Evolutionary conservation across 768 basidiomycete species (phyloP).

Genomic region (Mycena vulgaris): DNA sequence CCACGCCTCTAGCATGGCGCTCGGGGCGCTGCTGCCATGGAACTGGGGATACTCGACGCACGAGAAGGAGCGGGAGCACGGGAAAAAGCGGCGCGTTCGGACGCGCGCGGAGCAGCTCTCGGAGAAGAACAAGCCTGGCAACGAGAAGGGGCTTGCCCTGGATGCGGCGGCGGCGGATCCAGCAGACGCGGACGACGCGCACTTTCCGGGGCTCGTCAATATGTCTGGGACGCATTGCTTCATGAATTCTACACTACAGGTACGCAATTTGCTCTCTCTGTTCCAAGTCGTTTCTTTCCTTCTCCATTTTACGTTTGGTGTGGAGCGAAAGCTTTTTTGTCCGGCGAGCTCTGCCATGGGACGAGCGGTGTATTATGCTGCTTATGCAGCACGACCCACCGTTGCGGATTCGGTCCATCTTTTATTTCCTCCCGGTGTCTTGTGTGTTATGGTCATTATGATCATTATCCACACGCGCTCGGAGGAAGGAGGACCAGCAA

Average conservation of each 20-base stretch:
- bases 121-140: slow-evolving; percentile 45
- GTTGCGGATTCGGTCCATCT: no score
- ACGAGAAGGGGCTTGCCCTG: slow-evolving; percentile 4
- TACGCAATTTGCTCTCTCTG: slow-evolving; percentile 43
- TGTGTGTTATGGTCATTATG: no score
- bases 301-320: not conserved
- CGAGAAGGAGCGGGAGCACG: slow-evolving; percentile 46
- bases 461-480: no score
- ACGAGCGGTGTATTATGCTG: no score
- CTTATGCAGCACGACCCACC: no score
- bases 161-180: slow-evolving; percentile 45
- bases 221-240: slow-evolving; percentile 98
- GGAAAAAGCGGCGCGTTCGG: slow-evolving; percentile 64
- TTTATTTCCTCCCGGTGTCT: no score
- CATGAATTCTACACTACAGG: slow-evolving; percentile 97
- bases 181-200: slow-evolving; percentile 55
- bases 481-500: no score
- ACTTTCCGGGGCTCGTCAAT: slow-evolving; percentile 94
- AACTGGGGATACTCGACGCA: slow-evolving; percentile 63
- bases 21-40: slow-evolving; percentile 77
- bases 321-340: not conserved
- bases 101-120: slow-evolving; percentile 71
- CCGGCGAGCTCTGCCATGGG: no score
- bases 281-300: not conserved
- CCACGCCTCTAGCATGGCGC: slow-evolving; percentile 63